Evolutionary conservation across 495 filamentous ascomycete species (phyloP).

Genomic region (Hypoxylon crocopeplum): DNA sequence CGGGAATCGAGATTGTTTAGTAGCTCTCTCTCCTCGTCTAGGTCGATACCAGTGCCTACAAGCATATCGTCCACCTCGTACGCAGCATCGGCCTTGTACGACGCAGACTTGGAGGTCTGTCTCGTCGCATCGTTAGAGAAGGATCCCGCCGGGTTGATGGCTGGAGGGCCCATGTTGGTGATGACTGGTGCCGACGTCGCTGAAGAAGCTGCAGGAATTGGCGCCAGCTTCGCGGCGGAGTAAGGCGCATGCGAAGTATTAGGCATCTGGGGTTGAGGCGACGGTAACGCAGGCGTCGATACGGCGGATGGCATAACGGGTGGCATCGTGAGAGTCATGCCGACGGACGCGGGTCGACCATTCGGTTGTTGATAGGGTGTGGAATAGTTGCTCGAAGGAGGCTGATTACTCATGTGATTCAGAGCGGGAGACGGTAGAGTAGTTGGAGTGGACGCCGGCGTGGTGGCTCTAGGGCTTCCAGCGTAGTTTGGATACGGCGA

Average conservation of each 20-base stretch:
- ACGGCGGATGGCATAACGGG: conserved; percentile 18
- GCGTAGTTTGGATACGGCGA: conserved; percentile 37
- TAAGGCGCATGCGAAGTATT: conserved; percentile 37
- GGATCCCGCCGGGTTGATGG: conserved; percentile 25
- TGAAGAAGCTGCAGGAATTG: conserved; percentile 7
- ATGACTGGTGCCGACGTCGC: conserved; percentile 35
- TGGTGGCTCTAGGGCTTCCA: conserved; percentile 38
- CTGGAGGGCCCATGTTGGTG: conserved; percentile 78
- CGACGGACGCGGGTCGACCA: conserved; percentile 12
- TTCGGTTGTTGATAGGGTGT: conserved; percentile 40
- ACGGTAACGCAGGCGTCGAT: conserved; percentile 13
- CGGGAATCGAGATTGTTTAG: conserved; percentile 60
- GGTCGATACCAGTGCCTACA: conserved; percentile 79
- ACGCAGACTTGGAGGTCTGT: conserved; percentile 64
- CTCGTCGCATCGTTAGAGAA: conserved; percentile 29
- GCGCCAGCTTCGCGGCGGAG: conserved; percentile 49
- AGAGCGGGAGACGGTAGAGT: conserved; percentile 36
- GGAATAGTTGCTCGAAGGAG: conserved; percentile 34
- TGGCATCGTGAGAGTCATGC: conserved; percentile 27
- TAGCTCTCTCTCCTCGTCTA: conserved; percentile 80
- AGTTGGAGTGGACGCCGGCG: conserved; percentile 32
- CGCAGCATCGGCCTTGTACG: conserved; percentile 69
- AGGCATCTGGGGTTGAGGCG: conserved; percentile 25
- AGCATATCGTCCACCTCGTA: conserved; percentile 76
- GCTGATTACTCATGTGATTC: conserved; percentile 29